Base-by-base conservation (phyloP, 2,329 filamentous ascomycete species). In the Gaeumannomyces sp. region DNA sequence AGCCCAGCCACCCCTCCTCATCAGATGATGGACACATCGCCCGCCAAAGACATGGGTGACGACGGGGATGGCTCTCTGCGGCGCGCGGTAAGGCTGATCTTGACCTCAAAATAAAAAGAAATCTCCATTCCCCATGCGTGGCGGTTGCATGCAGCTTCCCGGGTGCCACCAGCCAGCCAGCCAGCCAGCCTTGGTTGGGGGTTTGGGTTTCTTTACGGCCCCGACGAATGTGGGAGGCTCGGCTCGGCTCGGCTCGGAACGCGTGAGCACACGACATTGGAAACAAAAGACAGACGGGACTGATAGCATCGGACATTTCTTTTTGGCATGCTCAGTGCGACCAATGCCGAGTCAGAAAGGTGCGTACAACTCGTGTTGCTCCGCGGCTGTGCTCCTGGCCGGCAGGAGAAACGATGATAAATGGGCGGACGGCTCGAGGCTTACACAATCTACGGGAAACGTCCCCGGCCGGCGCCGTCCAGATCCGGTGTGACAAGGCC, bases 401-500 rank as follows among this genome's bases (percentile, higher is more conserved):
- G 38, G 4, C 16, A 16, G n/a, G n/a, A n/a, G n/a, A n/a, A 45
- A 14, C 33, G 35, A 38, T 13, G 14, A 45, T 16, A 19, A 45
- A 19, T 16, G 13, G 16, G 38, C 38, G 38, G 38, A 7, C 38
- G 16, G 38, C 14, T 45, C 16, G 38, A 6, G 38, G 16, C 25
- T 45, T 27, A 14, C 50, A 31, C n/a, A 25, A 10, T 25, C 56
- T 64, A 5, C 45, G 22, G 25, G 10, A 8, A 29, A n/a, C 16
- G 16, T 19, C 53, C 57, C 27, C 60, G 25, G 27, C 57, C 27
- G 29, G 29, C 19, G 29, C 25, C 57, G 57, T 25, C 2, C 5
- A 86, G 84, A 84, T 86, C 65, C 82, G 83, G 60, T 86, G 84
- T 70, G 83, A 86, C 71, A 85, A 84, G 72, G 81, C 83, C 57